Evolutionary conservation across 2,329 filamentous ascomycete genomes (phyloP), one percentile per base, ranked within the genome.

Genomic region (Truncatella angustata): DNA sequence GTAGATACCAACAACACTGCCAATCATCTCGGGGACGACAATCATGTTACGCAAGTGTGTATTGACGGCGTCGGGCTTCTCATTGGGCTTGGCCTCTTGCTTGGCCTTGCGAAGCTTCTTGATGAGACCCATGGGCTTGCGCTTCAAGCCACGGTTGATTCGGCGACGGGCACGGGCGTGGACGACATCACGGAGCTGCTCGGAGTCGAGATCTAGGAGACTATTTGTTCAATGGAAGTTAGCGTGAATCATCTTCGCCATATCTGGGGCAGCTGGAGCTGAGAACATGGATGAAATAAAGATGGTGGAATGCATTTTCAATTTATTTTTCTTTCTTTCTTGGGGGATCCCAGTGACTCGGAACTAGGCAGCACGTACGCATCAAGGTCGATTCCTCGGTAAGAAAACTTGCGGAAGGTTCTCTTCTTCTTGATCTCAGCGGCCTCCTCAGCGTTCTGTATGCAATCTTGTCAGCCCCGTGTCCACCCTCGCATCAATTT

Each of bases 71-170:
- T 96, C 92, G 74, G 93, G 93, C 90, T 97, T 97, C 91, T 97
- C 93, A 82, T 99, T 99, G 75, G 94, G 94, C 83, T 90, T 91
- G 69, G 92, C 92, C 82, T 96, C 91, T 80, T 96, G 91, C 88
- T 97, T 97, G 67, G 94, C 88, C 86, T 97, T 97, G 78, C 94
- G 93, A 72, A 99, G 91, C 88, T 99, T 99, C 91, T 97, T 97
- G 87, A 99, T 97, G 72, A 99, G 84, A 70, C 94, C 94, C 94
- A 99, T 97, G 71, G 94, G 94, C 85, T 96, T 96, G 84, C 94
- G 92, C 90, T 97, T 99, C 71, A 99, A 88, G 72, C 94, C 94
- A 67, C 94, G 93, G 89, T 97, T 97, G 89, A 99, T 97, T 76
- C 95, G 87, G 78, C 94, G 88, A 75, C 94, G 93, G 74, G 94